Percentiles rank a stretch among this genome's conserved stretches.
Conservation (phyloP, 163 green algal species). For the Chlamydomonas reinhardtii region DNA sequence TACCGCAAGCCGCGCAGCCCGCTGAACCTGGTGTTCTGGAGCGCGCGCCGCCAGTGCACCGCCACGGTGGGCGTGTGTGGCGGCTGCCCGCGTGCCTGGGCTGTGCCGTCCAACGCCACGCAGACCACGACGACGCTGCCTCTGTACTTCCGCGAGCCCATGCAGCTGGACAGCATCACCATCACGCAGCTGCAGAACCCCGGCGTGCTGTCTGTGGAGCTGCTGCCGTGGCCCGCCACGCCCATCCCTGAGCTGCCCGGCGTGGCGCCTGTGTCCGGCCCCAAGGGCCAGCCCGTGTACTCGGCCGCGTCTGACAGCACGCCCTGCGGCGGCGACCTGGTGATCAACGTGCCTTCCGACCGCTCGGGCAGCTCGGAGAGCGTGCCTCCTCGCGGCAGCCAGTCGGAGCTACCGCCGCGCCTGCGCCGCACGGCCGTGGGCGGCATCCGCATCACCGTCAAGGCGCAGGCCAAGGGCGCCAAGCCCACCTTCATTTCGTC, state of each 20-base stretch:
- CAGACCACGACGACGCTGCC: neutral
- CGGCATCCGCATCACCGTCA: neutral
- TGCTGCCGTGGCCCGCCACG: conserved; percentile 16
- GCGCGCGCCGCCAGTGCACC: neutral
- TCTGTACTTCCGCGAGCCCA: conserved; percentile 10
- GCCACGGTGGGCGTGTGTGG: neutral
- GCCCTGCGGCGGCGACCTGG: neutral
- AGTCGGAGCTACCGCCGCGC: neutral
- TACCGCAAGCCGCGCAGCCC: neutral
- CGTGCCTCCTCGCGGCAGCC: neutral
- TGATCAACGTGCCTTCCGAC: neutral
- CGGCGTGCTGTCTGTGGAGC: neutral
- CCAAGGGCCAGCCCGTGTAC: neutral
- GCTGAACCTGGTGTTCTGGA: conserved; percentile 16
- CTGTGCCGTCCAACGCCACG: neutral
- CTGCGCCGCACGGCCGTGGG: neutral
- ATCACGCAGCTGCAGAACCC: conserved; percentile 11
- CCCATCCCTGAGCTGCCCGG: neutral
- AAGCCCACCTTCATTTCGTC: neutral
- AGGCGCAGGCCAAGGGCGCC: neutral
- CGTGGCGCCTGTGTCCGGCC: neutral
- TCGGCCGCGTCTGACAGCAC: neutral
- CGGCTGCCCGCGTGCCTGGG: conserved; percentile 10
- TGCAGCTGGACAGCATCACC: conserved; percentile 13
- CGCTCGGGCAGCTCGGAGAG: neutral